phyloP scores from a whole-genome alignment of 2,329 filamentous ascomycete genomes.

The Macroventuria anomochaeta region DNA sequence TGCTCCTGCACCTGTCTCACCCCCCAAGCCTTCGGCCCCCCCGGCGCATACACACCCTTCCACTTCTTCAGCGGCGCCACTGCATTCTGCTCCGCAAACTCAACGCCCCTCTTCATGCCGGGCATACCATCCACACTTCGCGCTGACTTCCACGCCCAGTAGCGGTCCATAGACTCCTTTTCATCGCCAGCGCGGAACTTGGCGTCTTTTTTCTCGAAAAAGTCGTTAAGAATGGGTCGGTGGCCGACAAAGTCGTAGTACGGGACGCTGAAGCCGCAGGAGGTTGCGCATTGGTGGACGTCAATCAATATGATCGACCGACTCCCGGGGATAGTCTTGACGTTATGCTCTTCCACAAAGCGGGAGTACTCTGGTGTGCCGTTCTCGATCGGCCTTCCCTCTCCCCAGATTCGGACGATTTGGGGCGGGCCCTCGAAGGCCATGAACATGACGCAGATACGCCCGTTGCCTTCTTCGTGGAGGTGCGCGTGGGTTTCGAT shows the following conservation, averaged over 20 bases:
- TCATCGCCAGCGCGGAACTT: constrained; percentile 46
- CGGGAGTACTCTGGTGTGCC: constrained; percentile 43
- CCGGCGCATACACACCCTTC: constrained; percentile 46
- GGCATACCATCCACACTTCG: constrained; percentile 54
- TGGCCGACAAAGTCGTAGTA: constrained; percentile 54
- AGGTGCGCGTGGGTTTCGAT: constrained; percentile 55
- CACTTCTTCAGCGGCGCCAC: constrained; percentile 54
- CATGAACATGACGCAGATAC: constrained; percentile 42
- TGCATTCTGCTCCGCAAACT: constrained; percentile 44
- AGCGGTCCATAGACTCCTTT: constrained; percentile 52
- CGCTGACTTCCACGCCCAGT: constrained; percentile 55
- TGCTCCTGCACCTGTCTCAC: not conserved
- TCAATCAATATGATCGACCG: constrained; percentile 52
- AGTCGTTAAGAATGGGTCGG: constrained; percentile 50
- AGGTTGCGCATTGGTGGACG: constrained; percentile 53
- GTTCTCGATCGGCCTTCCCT: constrained; percentile 48
- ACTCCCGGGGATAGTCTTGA: constrained; percentile 47
- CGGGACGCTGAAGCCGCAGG: constrained; percentile 54
- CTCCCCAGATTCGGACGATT: constrained; percentile 54
- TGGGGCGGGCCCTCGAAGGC: constrained; percentile 52
- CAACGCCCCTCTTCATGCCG: constrained; percentile 50
- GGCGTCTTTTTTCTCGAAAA: constrained; percentile 50
- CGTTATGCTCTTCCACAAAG: constrained; percentile 45
- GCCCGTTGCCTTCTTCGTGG: constrained; percentile 51
- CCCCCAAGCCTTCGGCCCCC: constrained; percentile 17